Evolutionary conservation across 1,139 yeast genomes (phyloP), one percentile per base, ranked within the genome.

Genomic region (Debaryomycetaceae sp.): DNA sequence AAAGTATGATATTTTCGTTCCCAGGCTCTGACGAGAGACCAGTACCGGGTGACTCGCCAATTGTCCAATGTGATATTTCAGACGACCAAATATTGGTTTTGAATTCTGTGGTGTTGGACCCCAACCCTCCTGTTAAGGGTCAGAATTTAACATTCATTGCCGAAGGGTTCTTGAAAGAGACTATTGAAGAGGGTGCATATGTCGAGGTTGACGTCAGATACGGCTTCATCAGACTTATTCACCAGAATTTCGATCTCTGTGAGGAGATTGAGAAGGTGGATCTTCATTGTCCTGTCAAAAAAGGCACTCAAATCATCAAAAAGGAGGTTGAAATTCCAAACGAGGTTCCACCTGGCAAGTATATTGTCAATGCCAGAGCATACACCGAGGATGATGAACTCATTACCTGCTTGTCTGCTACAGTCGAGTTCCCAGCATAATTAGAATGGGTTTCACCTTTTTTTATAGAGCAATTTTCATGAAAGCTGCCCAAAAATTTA

Each of bases 291-390:
- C 98, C 98, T 2, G 65, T 92, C 41, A 57, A 70, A 40, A 69
- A 78, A 50, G 98, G 98, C 5, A 61, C 67, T 40, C 83, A 87
- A 52, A 66, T 70, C 39, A 67, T 92, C 45, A 63, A 74, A 30
- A 88, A 89, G 63, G 65, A 70, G 35, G 94, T 92, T 28, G 91
- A 82, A 52, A 79, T 92, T 46, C 98, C 98, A 15, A 70, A 74
- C n/a, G 94, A 88, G 62, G 95, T 91, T 18, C 98, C 98, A 43
- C 96, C 98, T 22, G 98, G 98, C 34, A 84, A 78, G 59, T 92
- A 92, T 67, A 67, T 78, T 33, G 95, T 91, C 37, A 71, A 75
- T 44, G 98, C 97, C 15, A 79, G 92, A 56, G 98, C 98, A 5
- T 92, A 77, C 67, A 88, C 95, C 34, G 79, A 68, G 38, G 88